These are phyloP conservation scores for Termitomyces sp. DNA, from an alignment of 768 basidiomycete genomes.

Conservation along the genomic window DNA sequence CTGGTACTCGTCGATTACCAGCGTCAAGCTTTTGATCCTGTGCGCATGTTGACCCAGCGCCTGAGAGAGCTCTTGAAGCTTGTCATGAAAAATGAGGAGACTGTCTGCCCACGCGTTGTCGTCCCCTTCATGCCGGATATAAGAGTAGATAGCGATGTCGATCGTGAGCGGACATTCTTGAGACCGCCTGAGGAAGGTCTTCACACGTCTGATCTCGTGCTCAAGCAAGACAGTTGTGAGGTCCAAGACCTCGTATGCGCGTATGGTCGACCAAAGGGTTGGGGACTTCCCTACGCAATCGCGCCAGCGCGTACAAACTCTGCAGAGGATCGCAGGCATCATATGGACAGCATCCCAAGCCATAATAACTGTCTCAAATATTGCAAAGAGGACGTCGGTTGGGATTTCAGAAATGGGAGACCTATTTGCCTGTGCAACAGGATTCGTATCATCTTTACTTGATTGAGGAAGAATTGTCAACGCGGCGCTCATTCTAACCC, in stretches of 20 bases:
- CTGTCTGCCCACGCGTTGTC: background rate
- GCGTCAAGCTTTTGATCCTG: slow-evolving; percentile 1
- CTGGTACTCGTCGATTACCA: slow-evolving; percentile 5
- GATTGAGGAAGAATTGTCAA: background rate
- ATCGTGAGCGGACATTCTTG: background rate
- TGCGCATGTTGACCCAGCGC: background rate
- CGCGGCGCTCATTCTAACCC: background rate
- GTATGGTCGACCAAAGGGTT: background rate
- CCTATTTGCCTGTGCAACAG: background rate
- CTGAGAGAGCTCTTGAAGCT: background rate
- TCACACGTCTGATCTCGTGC: background rate
- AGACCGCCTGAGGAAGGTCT: background rate
- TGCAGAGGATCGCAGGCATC: background rate
- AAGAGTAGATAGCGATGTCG: background rate
- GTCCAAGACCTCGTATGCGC: background rate
- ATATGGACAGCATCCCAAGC: background rate
- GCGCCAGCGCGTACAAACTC: slow-evolving; percentile 2
- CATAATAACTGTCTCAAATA: background rate
- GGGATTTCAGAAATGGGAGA: background rate
- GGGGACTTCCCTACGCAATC: background rate
- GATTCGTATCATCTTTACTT: background rate
- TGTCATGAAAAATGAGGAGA: background rate
- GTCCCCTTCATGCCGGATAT: background rate
- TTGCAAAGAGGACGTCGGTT: background rate
- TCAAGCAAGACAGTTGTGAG: background rate